These are phyloP conservation scores for Zasmidium cellare DNA, from an alignment of 2,329 filamentous ascomycete species.

Conservation along the genomic window DNA sequence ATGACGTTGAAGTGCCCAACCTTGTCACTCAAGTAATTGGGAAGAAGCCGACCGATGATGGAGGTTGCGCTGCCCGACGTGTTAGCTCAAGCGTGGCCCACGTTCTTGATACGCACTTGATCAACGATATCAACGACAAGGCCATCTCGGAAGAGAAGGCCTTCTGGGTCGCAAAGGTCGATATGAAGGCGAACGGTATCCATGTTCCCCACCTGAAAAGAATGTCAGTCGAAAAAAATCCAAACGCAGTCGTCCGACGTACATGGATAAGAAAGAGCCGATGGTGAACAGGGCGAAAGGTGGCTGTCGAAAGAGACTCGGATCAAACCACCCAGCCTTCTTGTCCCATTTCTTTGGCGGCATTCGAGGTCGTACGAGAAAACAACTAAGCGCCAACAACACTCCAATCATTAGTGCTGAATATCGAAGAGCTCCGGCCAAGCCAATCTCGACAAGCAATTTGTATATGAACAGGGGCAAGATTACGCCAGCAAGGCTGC, in stretches of 20 bases:
- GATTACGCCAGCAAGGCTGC: constrained; percentile 6
- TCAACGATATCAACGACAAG: too few species aligned
- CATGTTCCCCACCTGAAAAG: too few species aligned
- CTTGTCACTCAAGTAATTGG: too few species aligned
- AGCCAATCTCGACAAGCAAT: neutral
- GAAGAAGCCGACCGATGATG: too few species aligned
- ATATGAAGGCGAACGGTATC: too few species aligned
- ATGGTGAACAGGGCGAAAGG: constrained; percentile 3
- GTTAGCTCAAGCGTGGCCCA: too few species aligned
- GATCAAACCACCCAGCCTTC: neutral
- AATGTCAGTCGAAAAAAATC: too few species aligned
- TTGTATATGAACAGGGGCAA: constrained; percentile 1
- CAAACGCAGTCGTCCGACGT: neutral
- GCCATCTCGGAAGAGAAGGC: too few species aligned
- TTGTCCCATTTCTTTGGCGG: neutral
- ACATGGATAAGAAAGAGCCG: constrained; percentile 7
- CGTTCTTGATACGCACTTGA: too few species aligned
- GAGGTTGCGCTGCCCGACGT: too few species aligned
- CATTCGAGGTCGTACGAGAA: neutral
- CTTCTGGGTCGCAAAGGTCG: too few species aligned
- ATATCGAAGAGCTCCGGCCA: neutral
- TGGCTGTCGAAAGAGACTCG: neutral
- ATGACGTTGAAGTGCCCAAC: too few species aligned
- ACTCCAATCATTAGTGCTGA: neutral
- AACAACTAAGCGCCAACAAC: neutral